These are phyloP conservation scores for Ophiorrhiza pumila DNA, from an alignment of 257 asterid genomes.

Conservation along the genomic window DNA sequence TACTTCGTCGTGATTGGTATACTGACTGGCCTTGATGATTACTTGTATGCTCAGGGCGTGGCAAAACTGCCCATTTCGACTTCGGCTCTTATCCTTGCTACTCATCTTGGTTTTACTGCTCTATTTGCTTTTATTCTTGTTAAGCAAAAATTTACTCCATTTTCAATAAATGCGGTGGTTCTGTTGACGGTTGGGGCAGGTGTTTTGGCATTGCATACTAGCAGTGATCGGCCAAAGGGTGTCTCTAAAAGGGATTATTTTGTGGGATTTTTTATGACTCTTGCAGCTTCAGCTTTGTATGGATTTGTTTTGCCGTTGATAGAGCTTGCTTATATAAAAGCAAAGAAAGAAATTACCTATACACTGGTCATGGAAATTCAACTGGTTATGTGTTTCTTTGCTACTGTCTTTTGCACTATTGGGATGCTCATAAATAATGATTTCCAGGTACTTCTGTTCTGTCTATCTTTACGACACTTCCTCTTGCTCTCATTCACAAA, in stretches of 20 bases:
- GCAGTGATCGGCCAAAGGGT: conserved; percentile 22
- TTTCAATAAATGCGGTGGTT: conserved; percentile 23
- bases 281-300: conserved; percentile 24
- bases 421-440: conserved; percentile 33
- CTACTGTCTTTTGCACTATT: conserved; percentile 23
- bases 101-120: conserved; percentile 30
- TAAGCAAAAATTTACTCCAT: conserved; percentile 22
- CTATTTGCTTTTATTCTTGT: conserved; percentile 22
- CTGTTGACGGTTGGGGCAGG: conserved; percentile 25
- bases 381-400: conserved; percentile 20
- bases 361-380: conserved; percentile 33
- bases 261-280: conserved; percentile 29
- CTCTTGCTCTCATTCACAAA: background rate
- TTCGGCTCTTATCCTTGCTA: conserved; percentile 21
- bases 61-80: conserved; percentile 30
- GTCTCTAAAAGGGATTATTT: conserved; percentile 21
- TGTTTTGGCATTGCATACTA: conserved; percentile 23
- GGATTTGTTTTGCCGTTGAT: conserved; percentile 32
- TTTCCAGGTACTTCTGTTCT: conserved; percentile 28
- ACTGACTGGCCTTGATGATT: conserved; percentile 26
- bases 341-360: conserved; percentile 23
- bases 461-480: no score
- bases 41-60: conserved; percentile 27
- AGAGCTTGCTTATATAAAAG: conserved; percentile 22
- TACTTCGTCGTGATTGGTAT: conserved; percentile 20